phyloP scores from a whole-genome alignment of 1,284 basidiomycete species.

The Papiliotrema nemorosa region DNA sequence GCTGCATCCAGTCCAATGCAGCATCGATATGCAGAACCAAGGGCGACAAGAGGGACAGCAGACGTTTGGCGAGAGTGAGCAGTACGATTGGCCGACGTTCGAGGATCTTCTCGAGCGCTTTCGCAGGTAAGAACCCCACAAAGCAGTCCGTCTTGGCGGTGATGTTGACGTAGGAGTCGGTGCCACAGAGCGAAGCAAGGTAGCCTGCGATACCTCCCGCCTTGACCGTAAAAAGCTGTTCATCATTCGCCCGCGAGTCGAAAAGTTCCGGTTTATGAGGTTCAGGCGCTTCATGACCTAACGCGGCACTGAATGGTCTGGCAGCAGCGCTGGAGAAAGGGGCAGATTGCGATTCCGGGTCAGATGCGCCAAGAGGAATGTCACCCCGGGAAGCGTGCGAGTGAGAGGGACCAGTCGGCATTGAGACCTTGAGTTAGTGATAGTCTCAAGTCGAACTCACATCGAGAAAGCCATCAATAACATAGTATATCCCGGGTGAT shows the following conservation, averaged over 20 bases:
- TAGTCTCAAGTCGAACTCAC: slow-evolving; percentile 51
- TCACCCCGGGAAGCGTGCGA: slow-evolving; percentile 13
- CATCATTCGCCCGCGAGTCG: slow-evolving; percentile 17
- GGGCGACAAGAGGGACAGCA: slow-evolving; percentile 90
- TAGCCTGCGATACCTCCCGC: slow-evolving; percentile 98
- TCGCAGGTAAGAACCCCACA: slow-evolving; percentile 87
- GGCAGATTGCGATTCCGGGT: slow-evolving; percentile 9
- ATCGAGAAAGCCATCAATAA: slow-evolving; percentile 96
- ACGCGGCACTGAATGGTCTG: slow-evolving; percentile 36
- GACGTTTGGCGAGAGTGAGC: slow-evolving; percentile 89
- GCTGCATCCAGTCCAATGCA: slow-evolving; percentile 97
- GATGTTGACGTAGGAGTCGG: slow-evolving; percentile 93
- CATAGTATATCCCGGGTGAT: slow-evolving; percentile 81
- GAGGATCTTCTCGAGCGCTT: slow-evolving; percentile 81
- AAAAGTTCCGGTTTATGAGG: slow-evolving; percentile 10
- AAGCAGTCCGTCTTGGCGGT: slow-evolving; percentile 92
- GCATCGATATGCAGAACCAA: slow-evolving; percentile 94
- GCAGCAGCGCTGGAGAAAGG: slow-evolving; percentile 13
- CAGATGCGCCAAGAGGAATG: slow-evolving; percentile 6
- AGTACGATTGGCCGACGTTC: slow-evolving; percentile 94
- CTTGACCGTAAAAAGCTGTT: slow-evolving; percentile 87
- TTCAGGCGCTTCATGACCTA: slow-evolving; percentile 24
- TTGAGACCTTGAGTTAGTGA: slow-evolving; percentile 13
- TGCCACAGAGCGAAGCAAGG: slow-evolving; percentile 86
- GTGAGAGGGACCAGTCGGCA: slow-evolving; percentile 15